Evolutionary conservation across 2,329 filamentous ascomycete species (phyloP), one percentile per base, ranked within the genome.

Genomic region (Colletotrichum kahawae): DNA sequence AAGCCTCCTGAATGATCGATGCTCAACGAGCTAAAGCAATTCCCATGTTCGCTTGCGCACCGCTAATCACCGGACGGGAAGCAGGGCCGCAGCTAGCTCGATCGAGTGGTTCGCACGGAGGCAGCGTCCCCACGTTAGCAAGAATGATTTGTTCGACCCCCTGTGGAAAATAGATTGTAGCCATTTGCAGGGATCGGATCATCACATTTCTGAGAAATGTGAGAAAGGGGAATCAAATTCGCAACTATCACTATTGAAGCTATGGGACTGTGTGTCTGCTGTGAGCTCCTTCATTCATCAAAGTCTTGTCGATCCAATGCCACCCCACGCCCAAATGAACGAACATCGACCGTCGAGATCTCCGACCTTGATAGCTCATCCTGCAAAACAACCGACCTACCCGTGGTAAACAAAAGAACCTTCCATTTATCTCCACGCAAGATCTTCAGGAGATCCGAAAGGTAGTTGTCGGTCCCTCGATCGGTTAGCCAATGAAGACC

Each of bases 401-500:
- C 67, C 2, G 67, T 66, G 7, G 71, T 71, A 4, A 59, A 59
- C 12, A 74, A 8, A 0, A 74, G 9, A 1, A 51, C 18, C 8
- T 74, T 74, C 13, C 62, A 27, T 5, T 27, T 38, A 2, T 29
- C 12, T 0, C 38, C 48, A 1, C 59, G 34, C 9, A 66, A 1
- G 1, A 66, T 36, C 4, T 36, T 29, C 8, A 74, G 1, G 9
- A 74, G 51, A 10, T 74, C 67, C 0, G 34, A 3, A 13, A 74
- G 71, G 5, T 34, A 24, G 3, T 14, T 8, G 24, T 66, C 48
- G 0, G 71, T 74, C 6, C 48, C 51, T 29, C 51, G 56, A 13
- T 71, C 67, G n/a, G 33, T 33, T 0, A 74, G 31, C 67, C 67
- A 71, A 18, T 71, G 71, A 12, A 71, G 5, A 14, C 67, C 67